These are phyloP conservation scores for Trametes sanguinea DNA, from an alignment of 768 basidiomycete species.

Conservation along the genomic window DNA sequence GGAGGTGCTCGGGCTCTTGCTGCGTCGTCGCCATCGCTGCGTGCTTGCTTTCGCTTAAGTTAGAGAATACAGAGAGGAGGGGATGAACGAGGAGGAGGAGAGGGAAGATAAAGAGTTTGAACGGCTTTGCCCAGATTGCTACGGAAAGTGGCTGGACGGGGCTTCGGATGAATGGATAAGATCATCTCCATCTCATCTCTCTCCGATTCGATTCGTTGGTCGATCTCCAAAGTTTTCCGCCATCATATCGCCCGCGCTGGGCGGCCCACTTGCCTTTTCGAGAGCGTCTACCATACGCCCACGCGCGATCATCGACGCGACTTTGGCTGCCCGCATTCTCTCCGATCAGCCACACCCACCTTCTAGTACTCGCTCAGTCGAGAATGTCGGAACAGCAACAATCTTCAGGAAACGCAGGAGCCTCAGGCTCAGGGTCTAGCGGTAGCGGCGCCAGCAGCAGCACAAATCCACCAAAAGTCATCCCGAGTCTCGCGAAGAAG, in stretches of 20 bases:
- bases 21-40: slow-evolving; percentile 23
- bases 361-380: not conserved
- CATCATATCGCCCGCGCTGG: no score
- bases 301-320: not conserved
- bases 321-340: not conserved
- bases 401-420: slow-evolving; percentile 12
- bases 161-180: not conserved
- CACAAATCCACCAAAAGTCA: slow-evolving; percentile 54
- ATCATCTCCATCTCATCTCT: not conserved
- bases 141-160: no score
- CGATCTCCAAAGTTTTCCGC: slow-evolving; percentile 5
- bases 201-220: no score
- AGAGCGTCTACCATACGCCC: not conserved
- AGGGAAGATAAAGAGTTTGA: slow-evolving; percentile 5
- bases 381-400: slow-evolving; percentile 24
- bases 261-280: not conserved
- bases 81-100: not conserved
- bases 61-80: not conserved
- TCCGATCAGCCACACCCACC: no score
- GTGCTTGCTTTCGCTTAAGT: not conserved
- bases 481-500: slow-evolving; percentile 74
- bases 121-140: not conserved
- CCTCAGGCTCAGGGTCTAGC: slow-evolving; percentile 14
- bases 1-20: slow-evolving; percentile 57
- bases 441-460: not conserved